These are phyloP conservation scores for Ogataea methylovora DNA, from an alignment of 805 yeast species.

Conservation along the genomic window DNA sequence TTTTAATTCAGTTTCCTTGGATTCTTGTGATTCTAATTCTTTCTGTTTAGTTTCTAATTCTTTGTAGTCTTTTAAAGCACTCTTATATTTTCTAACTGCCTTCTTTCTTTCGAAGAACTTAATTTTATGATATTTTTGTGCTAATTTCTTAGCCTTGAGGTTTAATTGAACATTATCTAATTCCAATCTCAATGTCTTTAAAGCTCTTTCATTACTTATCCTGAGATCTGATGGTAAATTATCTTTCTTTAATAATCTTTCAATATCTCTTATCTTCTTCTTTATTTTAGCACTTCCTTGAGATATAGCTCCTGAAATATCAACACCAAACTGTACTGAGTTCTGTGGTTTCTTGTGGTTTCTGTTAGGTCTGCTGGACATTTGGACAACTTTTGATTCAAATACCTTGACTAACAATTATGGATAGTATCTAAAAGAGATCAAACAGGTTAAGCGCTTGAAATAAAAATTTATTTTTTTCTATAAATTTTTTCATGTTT, in stretches of 20 bases:
- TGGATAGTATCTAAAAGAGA: too few relatives aligned
- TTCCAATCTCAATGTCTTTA: constrained; percentile 41
- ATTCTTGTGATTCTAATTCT: constrained; percentile 6
- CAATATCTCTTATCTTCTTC: constrained; percentile 82
- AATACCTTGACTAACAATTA: too few relatives aligned
- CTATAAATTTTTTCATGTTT: too few relatives aligned
- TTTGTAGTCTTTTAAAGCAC: constrained; percentile 31
- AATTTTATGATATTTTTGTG: constrained; percentile 85
- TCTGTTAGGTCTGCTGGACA: too few relatives aligned
- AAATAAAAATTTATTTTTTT: too few relatives aligned
- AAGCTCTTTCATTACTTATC: constrained; percentile 37
- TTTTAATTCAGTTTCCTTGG: constrained; percentile 15
- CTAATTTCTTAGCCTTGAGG: constrained; percentile 32
- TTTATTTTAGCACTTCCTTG: constrained; percentile 48
- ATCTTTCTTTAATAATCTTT: constrained; percentile 54
- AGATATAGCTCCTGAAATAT: constrained; percentile 20
- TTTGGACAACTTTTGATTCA: too few relatives aligned
- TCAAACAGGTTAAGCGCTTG: too few relatives aligned
- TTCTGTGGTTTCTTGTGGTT: too few relatives aligned
- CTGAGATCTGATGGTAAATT: constrained; percentile 49
- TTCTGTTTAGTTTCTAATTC: constrained; percentile 28
- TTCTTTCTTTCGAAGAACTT: constrained; percentile 87
- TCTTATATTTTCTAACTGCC: constrained; percentile 65
- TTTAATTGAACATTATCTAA: constrained; percentile 32
- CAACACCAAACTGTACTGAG: constrained; percentile 10